Base-by-base conservation (phyloP, 139 green algal species). In the Volvox africanus region DNA sequence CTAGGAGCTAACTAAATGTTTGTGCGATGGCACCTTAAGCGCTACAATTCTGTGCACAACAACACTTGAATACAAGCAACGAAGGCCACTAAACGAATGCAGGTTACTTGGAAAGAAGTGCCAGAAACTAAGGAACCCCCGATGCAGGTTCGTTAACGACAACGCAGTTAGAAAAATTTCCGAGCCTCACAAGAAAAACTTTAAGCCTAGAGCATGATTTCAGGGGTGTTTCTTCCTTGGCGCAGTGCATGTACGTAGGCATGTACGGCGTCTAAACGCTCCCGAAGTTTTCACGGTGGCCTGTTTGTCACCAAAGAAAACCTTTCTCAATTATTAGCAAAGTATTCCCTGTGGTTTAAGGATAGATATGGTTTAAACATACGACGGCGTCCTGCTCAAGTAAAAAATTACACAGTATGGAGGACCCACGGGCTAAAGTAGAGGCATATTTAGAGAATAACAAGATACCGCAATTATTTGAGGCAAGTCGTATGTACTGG, bases 381-480 rank as follows among this genome's bases (percentile, higher is more conserved):
- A 81, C 75, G 75, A 81, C 61, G 75, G 75, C 6, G 21, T 24
- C 65, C 24, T 73, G 32, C 61, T 81, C 13, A 55, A 79, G 24
- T 28, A 16, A 79, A 36, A 17, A 24, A 9, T 79, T 3, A 6
- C 32, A 82, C 9, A 26, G 16, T 24, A 86, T 86, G 80, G 80
- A 71, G 50, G 80, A 86, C 37, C 80, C 80, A 73, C 24, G 80
- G 28, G 61, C 30, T 11, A 61, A 81, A 75, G 83, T 69, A 21
- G 89, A 92, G 65, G 16, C 82, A 13, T 92, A 92, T 22, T 28
- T 92, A 32, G 89, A 92, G 73, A 76, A 35, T 18, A 82, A 92
- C 28, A 92, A 90, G 26, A 82, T 92, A 35, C 86, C 82, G 3
- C 89, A 92, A 78, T 73, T 92, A 12, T 82, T 92, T 28, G 89